phyloP scores from a whole-genome alignment of 805 yeast genomes.

The Zygotorulaspora florentina region DNA sequence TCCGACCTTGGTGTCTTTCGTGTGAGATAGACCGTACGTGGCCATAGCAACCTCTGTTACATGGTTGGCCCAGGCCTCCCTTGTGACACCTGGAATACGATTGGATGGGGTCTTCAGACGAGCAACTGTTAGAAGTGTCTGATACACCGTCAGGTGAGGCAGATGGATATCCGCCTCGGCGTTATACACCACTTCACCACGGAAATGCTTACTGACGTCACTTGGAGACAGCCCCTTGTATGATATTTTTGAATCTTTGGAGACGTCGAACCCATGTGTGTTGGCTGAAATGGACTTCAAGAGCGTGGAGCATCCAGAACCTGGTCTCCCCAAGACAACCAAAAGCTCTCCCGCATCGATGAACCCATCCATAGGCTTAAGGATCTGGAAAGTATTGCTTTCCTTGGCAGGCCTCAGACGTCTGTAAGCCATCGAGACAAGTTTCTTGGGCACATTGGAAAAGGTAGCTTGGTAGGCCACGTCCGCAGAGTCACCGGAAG shows the following conservation, averaged over 20 bases:
- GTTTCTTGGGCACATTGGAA: conserved; percentile 40
- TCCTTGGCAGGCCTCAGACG: conserved; percentile 24
- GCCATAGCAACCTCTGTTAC: conserved; percentile 51
- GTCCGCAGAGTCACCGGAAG: conserved; percentile 62
- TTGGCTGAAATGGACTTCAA: conserved; percentile 56
- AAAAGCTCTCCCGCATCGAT: conserved; percentile 61
- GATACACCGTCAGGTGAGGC: conserved; percentile 63
- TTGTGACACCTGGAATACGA: conserved; percentile 54
- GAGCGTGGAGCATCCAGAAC: conserved; percentile 72
- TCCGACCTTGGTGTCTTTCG: conserved; percentile 58
- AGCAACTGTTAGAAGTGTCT: conserved; percentile 64
- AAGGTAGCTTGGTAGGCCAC: conserved; percentile 64
- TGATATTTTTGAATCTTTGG: conserved; percentile 42
- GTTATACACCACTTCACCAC: conserved; percentile 68
- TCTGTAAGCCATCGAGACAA: conserved; percentile 21
- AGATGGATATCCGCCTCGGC: conserved; percentile 67
- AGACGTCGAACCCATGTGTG: conserved; percentile 56
- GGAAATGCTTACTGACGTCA: conserved; percentile 48
- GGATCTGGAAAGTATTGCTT: conserved; percentile 43
- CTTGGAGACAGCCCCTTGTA: conserved; percentile 53
- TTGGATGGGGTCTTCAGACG: conserved; percentile 56
- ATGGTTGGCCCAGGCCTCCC: conserved; percentile 52
- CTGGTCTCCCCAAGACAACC: conserved; percentile 71
- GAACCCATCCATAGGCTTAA: conserved; percentile 63
- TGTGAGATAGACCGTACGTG: conserved; percentile 57